Evolutionary conservation across 2,329 filamentous ascomycete genomes (phyloP).

Genomic region (Cordyceps cicadae): DNA sequence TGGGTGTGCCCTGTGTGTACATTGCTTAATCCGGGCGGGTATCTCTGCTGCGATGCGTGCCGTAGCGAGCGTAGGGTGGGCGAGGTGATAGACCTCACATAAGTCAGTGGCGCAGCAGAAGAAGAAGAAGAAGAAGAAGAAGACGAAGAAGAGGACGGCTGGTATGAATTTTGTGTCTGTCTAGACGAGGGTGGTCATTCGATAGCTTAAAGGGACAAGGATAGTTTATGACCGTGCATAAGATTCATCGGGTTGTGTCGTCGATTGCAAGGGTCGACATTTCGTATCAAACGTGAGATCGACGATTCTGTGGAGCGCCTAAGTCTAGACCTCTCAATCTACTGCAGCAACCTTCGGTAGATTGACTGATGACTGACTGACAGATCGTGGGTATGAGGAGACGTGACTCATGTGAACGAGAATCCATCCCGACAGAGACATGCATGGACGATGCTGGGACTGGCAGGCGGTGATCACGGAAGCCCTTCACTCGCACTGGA

Average conservation of each 20-base stretch:
- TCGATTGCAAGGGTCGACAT: background rate
- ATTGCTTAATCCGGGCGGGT: conserved; percentile 43
- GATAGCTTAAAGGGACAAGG: too few relatives aligned
- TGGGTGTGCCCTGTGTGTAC: conserved; percentile 53
- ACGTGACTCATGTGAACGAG: background rate
- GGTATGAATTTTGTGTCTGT: background rate
- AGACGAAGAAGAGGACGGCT: too few relatives aligned
- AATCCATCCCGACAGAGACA: background rate
- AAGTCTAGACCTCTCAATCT: background rate
- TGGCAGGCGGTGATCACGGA: background rate
- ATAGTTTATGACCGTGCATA: background rate
- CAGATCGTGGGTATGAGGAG: background rate
- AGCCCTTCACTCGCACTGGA: background rate
- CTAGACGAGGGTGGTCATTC: too few relatives aligned
- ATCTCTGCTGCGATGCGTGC: conserved; percentile 50
- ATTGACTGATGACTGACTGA: background rate
- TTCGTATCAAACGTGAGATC: background rate
- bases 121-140: background rate
- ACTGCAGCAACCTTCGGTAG: background rate
- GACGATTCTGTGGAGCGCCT: background rate
- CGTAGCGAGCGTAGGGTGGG: conserved; percentile 19
- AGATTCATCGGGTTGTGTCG: background rate
- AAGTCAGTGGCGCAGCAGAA: background rate
- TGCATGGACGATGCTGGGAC: background rate
- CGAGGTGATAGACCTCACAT: conserved; percentile 27